Evolutionary conservation across 2,329 filamentous ascomycete species (phyloP), one percentile per base, ranked within the genome.

Genomic region (Pseudogymnoascus sp.): DNA sequence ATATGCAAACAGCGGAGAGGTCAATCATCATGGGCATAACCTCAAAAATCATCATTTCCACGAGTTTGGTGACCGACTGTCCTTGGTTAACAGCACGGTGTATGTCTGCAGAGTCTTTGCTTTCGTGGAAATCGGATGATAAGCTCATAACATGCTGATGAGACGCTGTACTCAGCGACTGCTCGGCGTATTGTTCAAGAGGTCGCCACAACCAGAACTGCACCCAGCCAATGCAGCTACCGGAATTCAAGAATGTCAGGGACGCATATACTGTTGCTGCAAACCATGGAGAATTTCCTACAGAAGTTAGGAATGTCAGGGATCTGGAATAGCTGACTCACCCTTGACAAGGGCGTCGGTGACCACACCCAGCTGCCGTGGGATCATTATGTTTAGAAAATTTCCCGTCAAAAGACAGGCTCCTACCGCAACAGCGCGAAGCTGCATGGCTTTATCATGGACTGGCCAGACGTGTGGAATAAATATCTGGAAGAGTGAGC

Each of bases 351-450:
- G 76, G 65, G 83, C 83, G 70, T 95, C 85, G 67, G 90, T 87
- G 66, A 96, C 86, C 64, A 90, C 85, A 67, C 91, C 91, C 33
- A 93, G 84, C 71, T 95, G 90, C 19, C 89, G 83, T n/a, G 91
- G 91, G 33, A 91, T 85, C 44, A 96, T 76, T 13, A 96, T 78
- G 68, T 92, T 90, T 60, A 96, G 78, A 4, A 83, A 83, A 67
- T 93, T 91, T 63, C 86, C 83, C 61, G 80, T 77, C n/a, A 92
- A 73, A 21, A 95, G 78, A 68, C 89, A 89, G 1, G 89, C 47
- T 0, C 82, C 82, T 50, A 95, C 86, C 3, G 89, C 78, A 10
- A 82, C 76, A 19, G 89, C 83, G 62, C 86, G 86, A 16, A 89
- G 73, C 72, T 95, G 90, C 16, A 95, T 81, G 13, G 76, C 74